Base-by-base conservation (phyloP, 371 early-diverging fungal genomes). In the Apophysomyces trapeziformis region DNA sequence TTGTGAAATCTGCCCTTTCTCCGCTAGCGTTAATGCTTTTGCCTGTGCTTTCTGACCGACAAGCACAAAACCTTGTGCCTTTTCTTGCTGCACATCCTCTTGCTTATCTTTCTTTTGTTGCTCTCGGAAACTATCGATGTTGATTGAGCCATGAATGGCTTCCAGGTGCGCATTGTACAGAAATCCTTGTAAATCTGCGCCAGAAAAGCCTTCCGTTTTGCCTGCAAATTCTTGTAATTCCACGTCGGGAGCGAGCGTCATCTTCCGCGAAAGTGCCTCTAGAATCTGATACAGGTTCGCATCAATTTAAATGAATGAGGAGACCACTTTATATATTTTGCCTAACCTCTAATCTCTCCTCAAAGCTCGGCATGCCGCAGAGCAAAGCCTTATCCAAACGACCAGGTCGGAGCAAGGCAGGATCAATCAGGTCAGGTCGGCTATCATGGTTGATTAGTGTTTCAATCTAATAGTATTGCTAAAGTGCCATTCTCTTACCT, bases 361-460 rank as follows among this genome's bases (percentile, higher is more conserved):
- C 69, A 5, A 69, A 47, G 58, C 58, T 79, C 0, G 98, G 98
- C 89, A 98, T 89, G 13, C 86, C 91, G 73, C 96, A 96, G 21
- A 95, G 69, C 16, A 98, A 67, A 7, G 92, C 90, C 77, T 99
- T 96, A 80, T 99, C 99, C 63, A 99, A 93, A 67, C 99, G 93
- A 38, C 99, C 99, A 36, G 99, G 99, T 37, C 99, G 91, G 45
- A 96, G 85, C 66, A 99, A 85, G 0, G 99, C 99, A 35, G 96
- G 94, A 79, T 99, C 99, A 62, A 99, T 90, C n/a, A 98, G 88
- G 72, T 99, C 99, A 38, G 99, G 99, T n/a, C 97, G 93, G 81
- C 99, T 99, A 76, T 88, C 56, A 6, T 1, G 56, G 41, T 21
- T 35, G 35, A 5, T 50, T 26, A 50, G 4, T 32, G 8, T 35